A percentile compares a stretch with the other conserved stretches of the same genome.
These are phyloP conservation scores for Trametes cinnabarina DNA, from an alignment of 768 basidiomycete species.

Conservation along the genomic window DNA sequence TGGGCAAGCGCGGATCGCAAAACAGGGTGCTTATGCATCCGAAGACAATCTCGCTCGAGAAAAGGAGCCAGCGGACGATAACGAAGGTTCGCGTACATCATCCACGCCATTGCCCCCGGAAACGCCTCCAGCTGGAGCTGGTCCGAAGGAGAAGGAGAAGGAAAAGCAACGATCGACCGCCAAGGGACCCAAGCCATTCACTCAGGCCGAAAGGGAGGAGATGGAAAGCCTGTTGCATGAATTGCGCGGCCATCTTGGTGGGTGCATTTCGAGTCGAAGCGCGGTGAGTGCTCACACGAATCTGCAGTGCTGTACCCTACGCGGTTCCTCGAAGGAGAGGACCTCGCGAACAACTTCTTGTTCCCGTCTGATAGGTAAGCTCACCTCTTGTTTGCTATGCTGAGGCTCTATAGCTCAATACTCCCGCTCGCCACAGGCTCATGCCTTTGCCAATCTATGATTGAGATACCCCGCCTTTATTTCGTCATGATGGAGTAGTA, in stretches of 20 bases:
- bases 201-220: constrained; percentile 79
- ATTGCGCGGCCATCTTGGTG: constrained; percentile 85
- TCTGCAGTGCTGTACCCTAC: constrained; percentile 77
- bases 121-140: constrained; percentile 10
- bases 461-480: constrained; percentile 27
- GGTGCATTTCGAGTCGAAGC: constrained; percentile 19
- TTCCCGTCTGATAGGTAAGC: constrained; percentile 82
- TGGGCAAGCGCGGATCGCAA: constrained; percentile 27
- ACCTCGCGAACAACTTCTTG: constrained; percentile 87
- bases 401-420: no score
- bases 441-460: constrained; percentile 75
- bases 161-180: constrained; percentile 36
- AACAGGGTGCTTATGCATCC: constrained; percentile 17
- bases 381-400: not conserved
- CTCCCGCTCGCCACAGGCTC: constrained; percentile 39
- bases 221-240: constrained; percentile 84
- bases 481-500: no score
- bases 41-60: constrained; percentile 18
- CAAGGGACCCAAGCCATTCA: constrained; percentile 66
- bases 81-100: constrained; percentile 22
- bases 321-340: constrained; percentile 91
- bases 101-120: constrained; percentile 16
- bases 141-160: constrained; percentile 37
- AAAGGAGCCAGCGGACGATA: constrained; percentile 18
- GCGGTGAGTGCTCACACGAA: not conserved